A percentile compares a stretch with the other conserved stretches of the same genome.
Conservation (phyloP, 805 yeast species). For the Schwanniomyces vanrijiae region DNA sequence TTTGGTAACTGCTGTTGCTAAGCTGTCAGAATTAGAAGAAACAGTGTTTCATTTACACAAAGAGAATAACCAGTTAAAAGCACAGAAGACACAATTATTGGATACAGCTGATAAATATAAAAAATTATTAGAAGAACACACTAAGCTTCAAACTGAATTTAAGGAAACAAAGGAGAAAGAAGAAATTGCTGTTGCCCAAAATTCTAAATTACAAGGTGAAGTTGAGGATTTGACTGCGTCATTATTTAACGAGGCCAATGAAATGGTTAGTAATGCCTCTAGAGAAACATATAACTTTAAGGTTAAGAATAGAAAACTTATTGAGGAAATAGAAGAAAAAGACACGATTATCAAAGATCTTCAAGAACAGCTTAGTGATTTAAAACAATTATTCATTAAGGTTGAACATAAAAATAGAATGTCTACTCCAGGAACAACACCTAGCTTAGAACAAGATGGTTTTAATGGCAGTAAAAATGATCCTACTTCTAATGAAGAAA, state of each 20-base stretch:
- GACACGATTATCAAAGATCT: conserved; percentile 64
- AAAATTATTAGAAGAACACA: conserved; percentile 28
- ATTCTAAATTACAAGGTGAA: conserved; percentile 61
- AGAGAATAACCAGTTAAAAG: conserved; percentile 31
- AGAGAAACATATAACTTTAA: conserved; percentile 61
- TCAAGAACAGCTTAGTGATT: conserved; percentile 63
- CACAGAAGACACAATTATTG: conserved; percentile 19
- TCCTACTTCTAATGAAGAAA: conserved; percentile 5
- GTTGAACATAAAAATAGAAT: conserved; percentile 44
- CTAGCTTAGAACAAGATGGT: conserved; percentile 7
- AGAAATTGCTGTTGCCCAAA: conserved; percentile 57
- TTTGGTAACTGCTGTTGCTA: conserved; percentile 59
- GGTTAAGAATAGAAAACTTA: conserved; percentile 55
- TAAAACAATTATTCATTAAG: conserved; percentile 59
- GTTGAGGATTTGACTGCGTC: conserved; percentile 79
- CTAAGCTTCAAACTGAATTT: conserved; percentile 25
- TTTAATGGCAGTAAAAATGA: not conserved
- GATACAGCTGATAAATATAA: conserved; percentile 22
- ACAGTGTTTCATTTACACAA: conserved; percentile 37
- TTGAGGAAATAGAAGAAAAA: conserved; percentile 60
- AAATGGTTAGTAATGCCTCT: conserved; percentile 79
- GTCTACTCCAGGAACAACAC: conserved; percentile 12
- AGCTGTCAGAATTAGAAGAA: conserved; percentile 56
- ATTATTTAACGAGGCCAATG: conserved; percentile 79
- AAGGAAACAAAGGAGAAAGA: conserved; percentile 27